These are phyloP conservation scores for Coemansia sp. DNA, from an alignment of 192 early-diverging fungal genomes.

Conservation along the genomic window DNA sequence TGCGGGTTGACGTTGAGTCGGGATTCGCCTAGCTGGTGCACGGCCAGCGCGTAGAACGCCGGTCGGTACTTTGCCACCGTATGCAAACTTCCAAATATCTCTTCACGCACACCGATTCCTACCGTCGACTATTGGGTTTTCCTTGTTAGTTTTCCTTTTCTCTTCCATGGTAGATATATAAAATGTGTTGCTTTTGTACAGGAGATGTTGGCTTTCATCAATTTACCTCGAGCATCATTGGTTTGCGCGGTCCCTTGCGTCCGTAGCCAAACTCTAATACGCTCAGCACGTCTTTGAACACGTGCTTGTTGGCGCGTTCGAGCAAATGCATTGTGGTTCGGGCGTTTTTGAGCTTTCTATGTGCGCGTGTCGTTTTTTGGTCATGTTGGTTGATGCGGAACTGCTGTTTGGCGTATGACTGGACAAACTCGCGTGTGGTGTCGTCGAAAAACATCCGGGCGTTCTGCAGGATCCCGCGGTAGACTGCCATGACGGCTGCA, in stretches of 20 bases:
- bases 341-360: conserved; percentile 16
- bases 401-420: conserved; percentile 18
- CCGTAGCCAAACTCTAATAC: conserved; percentile 42
- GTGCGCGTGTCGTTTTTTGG: conserved; percentile 7
- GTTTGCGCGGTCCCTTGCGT: conserved; percentile 38
- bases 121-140: conserved; percentile 14
- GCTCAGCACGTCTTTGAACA: conserved; percentile 33
- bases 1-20: conserved; percentile 20
- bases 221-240: conserved; percentile 27
- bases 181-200: too few species aligned
- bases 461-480: conserved; percentile 35
- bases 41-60: conserved; percentile 39
- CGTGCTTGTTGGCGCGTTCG: conserved; percentile 33
- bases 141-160: not conserved
- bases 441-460: conserved; percentile 44
- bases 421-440: conserved; percentile 32
- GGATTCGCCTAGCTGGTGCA: conserved; percentile 15
- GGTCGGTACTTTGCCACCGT: conserved; percentile 32
- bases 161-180: not conserved
- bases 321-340: conserved; percentile 25
- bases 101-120: conserved; percentile 17
- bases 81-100: conserved; percentile 29
- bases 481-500: conserved; percentile 10
- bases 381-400: conserved; percentile 28
- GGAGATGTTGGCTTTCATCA: too few species aligned